Base-by-base conservation (phyloP, 2,329 filamentous ascomycete species). In the Aspergillus pseudonomiae region DNA sequence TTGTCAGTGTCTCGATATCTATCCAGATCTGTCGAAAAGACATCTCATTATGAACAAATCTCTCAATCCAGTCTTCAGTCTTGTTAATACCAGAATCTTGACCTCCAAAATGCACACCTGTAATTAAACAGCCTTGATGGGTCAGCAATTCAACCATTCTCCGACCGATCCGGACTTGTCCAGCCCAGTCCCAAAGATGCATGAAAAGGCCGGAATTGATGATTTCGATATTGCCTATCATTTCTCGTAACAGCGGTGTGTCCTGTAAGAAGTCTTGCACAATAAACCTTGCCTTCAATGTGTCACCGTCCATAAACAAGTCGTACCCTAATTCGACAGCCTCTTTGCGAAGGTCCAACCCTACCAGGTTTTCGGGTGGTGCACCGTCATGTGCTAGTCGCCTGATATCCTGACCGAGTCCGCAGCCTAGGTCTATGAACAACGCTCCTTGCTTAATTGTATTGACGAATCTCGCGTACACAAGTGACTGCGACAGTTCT, bases 151-250 rank as follows among this genome's bases (percentile, higher is more conserved):
- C 34, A 34, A 64, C 39, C 32, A 66, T 59, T 4, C 57, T 55
- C 30, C 62, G 61, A 3, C 55, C 59, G 6, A 55, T 14, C 12
- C 43, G 14, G 2, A 64, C 43, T 43, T 66, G 55, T 0, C 39
- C 30, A 14, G 53, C 52, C 64, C 62, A 64, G 21, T 64, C 36
- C 24, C 59, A 66, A 4, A 64, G 43, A 39, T 66, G 64, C 39
- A 66, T 56, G 28, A 64, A 66, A 24, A 52, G 64, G 4, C 59
- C 59, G 6, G 62, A 54, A n/a, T 66, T 64, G 36, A 66, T 46
- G 3, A 66, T 46, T 9, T 46, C 50, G 6, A 62, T 9, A 1
- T 50, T 36, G 2, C 39, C 52, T 0, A 5, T 10, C 0, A 63
- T 19, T 0, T 43, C 21, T 2, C 12, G 1, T 0, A 61, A 14